phyloP scores from a whole-genome alignment of 768 basidiomycete species.

The Pleurotus sapidus region DNA sequence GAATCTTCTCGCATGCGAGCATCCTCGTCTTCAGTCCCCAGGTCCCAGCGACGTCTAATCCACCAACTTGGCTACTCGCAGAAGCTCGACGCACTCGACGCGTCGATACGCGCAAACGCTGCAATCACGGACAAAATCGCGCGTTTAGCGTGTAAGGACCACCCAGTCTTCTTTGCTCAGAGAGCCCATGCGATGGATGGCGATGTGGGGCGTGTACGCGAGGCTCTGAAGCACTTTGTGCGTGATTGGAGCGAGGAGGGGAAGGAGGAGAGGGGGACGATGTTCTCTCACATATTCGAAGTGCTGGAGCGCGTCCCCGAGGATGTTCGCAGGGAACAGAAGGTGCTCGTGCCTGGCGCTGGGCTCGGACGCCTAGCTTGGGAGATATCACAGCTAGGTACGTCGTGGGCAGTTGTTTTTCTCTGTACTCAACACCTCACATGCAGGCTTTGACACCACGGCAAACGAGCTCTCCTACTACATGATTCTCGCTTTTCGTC shows the following conservation, averaged over 20 bases:
- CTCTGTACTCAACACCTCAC: conserved; percentile 6
- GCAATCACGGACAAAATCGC: conserved; percentile 38
- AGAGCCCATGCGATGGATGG: neutral
- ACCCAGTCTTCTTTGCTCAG: conserved; percentile 20
- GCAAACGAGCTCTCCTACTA: conserved; percentile 65
- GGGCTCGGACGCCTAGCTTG: conserved; percentile 66
- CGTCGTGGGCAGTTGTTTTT: conserved; percentile 12
- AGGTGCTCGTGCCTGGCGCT: conserved; percentile 60
- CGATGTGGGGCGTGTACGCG: conserved; percentile 37
- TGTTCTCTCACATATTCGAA: conserved; percentile 56
- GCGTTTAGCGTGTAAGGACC: conserved; percentile 28
- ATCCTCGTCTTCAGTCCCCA: conserved; percentile 41
- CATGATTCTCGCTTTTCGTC: conserved; percentile 61
- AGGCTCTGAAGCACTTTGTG: conserved; percentile 66
- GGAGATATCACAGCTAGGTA: conserved; percentile 64
- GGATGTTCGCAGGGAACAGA: conserved; percentile 27
- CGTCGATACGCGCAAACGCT: conserved; percentile 37
- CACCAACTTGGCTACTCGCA: conserved; percentile 50
- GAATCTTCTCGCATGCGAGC: conserved; percentile 40
- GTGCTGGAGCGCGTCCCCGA: conserved; percentile 31
- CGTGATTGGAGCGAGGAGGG: conserved; percentile 71
- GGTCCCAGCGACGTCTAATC: conserved; percentile 45
- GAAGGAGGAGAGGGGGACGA: conserved; percentile 45
- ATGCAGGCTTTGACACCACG: conserved; percentile 49
- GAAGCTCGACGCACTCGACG: conserved; percentile 45